A percentile compares a stretch with the other conserved stretches of the same genome.
Conservation (phyloP, 1,284 basidiomycete species). For the Volvariella surrecta region DNA sequence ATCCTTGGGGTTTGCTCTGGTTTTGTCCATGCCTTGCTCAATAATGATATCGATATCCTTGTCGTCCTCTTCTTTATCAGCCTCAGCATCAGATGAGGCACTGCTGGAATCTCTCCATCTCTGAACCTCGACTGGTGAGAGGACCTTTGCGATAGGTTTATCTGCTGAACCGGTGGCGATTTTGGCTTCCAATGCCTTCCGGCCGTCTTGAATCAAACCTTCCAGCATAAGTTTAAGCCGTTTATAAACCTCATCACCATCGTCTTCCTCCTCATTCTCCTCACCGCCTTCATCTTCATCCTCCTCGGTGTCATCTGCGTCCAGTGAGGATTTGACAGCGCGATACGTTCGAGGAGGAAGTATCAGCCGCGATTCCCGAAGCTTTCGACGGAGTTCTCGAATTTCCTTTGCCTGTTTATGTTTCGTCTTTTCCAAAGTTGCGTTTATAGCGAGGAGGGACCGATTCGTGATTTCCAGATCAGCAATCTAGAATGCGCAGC, state of each 20-base stretch:
- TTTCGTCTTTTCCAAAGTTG: conserved; percentile 64
- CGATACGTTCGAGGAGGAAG: conserved; percentile 59
- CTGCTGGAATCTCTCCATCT: conserved; percentile 36
- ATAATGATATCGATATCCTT: conserved; percentile 5
- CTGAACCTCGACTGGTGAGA: conserved; percentile 60
- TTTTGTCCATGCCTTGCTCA: background rate
- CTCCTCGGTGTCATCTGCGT: conserved; percentile 32
- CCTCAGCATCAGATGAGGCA: conserved; percentile 11
- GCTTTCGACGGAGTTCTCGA: conserved; percentile 61
- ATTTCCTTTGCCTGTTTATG: conserved; percentile 76
- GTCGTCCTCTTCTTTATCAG: conserved; percentile 18
- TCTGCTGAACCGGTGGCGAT: conserved; percentile 33
- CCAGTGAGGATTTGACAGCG: conserved; percentile 40
- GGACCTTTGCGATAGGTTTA: conserved; percentile 52
- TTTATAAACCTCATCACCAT: conserved; percentile 34
- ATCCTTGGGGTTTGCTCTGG: no score
- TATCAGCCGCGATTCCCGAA: conserved; percentile 69
- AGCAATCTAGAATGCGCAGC: conserved; percentile 47
- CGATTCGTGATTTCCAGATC: conserved; percentile 79
- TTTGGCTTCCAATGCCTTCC: conserved; percentile 50
- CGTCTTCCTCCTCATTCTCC: conserved; percentile 31
- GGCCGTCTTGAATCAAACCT: conserved; percentile 50
- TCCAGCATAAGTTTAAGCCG: conserved; percentile 57
- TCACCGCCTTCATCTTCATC: conserved; percentile 32
- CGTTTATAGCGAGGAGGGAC: conserved; percentile 70